phyloP scores from a whole-genome alignment of 176 grass and related monocot genomes.

The Oryza brachyantha region DNA sequence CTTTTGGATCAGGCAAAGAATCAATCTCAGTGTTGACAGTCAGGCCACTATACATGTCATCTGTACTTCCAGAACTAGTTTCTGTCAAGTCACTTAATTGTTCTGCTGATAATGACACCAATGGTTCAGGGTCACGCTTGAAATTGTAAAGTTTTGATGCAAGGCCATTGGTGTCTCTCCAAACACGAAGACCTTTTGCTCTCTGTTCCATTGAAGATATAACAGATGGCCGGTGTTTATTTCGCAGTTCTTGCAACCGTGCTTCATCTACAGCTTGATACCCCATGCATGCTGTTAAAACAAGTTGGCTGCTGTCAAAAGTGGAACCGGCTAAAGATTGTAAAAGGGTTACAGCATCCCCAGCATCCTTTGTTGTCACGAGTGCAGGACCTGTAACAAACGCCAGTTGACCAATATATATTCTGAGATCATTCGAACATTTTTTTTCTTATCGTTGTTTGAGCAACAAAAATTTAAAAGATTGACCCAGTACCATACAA shows the following conservation, averaged over 20 bases:
- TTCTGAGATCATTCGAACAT: background rate
- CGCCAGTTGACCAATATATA: conserved; percentile 4
- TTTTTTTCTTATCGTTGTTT: background rate
- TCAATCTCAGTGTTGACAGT: conserved; percentile 63
- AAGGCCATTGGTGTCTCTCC: conserved; percentile 78
- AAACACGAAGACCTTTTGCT: conserved; percentile 61
- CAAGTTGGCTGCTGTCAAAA: conserved; percentile 98
- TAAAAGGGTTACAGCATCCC: conserved; percentile 92
- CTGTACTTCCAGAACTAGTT: conserved; percentile 37
- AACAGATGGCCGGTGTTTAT: conserved; percentile 87
- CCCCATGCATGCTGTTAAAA: conserved; percentile 97
- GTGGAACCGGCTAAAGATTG: conserved; percentile 94
- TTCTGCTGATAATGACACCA: conserved; percentile 64
- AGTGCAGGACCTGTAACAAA: conserved; percentile 79
- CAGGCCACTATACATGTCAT: conserved; percentile 58
- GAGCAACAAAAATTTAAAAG: conserved; percentile 27
- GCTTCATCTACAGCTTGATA: conserved; percentile 82
- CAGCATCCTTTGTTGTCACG: conserved; percentile 95
- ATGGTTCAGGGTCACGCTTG: conserved; percentile 63
- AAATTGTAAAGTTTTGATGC: conserved; percentile 86
- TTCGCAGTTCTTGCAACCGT: conserved; percentile 74
- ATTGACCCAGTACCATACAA: conserved; percentile 79
- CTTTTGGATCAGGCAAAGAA: conserved; percentile 91
- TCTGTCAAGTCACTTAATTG: conserved; percentile 36
- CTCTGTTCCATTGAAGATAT: conserved; percentile 91